A percentile compares a stretch with the other conserved stretches of the same genome.
These are phyloP conservation scores for Aureobasidium namibiae DNA, from an alignment of 2,329 filamentous ascomycete species.

Conservation along the genomic window DNA sequence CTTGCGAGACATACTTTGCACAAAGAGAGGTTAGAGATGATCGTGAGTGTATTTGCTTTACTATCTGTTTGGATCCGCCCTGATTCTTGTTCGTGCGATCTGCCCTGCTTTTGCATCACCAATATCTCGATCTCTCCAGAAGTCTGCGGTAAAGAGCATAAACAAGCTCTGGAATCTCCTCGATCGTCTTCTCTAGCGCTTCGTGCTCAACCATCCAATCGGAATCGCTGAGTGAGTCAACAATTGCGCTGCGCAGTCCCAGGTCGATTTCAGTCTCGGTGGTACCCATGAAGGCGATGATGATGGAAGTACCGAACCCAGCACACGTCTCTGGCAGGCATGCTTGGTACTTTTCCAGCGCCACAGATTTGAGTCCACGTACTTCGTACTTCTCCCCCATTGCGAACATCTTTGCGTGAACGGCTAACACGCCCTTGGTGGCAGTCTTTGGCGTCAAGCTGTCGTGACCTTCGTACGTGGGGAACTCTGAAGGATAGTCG, in stretches of 20 bases:
- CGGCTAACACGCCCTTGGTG: not conserved
- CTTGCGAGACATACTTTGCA: too few relatives aligned
- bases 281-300: not conserved
- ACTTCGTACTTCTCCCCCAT: not conserved
- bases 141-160: not conserved
- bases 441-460: not conserved
- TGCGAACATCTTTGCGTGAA: not conserved
- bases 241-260: not conserved
- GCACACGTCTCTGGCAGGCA: too few relatives aligned
- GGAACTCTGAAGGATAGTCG: not conserved
- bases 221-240: too few relatives aligned
- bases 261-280: not conserved
- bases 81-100: too few relatives aligned
- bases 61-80: too few relatives aligned
- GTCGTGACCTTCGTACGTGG: not conserved
- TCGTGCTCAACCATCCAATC: too few relatives aligned
- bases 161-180: not conserved
- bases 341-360: not conserved
- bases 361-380: not conserved
- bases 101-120: too few relatives aligned
- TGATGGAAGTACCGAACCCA: not conserved
- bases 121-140: not conserved
- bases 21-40: too few relatives aligned
- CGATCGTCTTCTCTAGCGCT: not conserved
- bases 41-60: too few relatives aligned